Evolutionary conservation across 495 filamentous ascomycete species (phyloP).

Genomic region (Hyaloscypha bicolor): DNA sequence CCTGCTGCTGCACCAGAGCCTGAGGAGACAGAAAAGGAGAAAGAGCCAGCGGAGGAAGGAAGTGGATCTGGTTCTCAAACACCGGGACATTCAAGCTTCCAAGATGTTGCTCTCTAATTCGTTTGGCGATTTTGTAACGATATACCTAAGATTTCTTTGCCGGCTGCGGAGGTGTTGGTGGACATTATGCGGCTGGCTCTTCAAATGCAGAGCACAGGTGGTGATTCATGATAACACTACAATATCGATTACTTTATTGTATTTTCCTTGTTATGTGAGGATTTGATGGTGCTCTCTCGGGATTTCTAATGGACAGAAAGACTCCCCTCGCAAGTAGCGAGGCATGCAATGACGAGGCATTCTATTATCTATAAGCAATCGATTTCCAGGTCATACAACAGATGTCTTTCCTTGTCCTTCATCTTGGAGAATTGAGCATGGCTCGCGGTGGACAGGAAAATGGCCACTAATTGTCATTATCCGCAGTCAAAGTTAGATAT

Average conservation of each 20-base stretch:
- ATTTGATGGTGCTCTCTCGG: too few relatives aligned
- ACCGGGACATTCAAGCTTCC: constrained; percentile 45
- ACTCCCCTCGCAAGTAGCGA: too few relatives aligned
- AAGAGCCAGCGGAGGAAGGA: constrained; percentile 28
- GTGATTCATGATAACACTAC: neutral
- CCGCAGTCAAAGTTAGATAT: too few relatives aligned
- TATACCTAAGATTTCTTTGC: neutral
- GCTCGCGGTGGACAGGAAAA: too few relatives aligned
- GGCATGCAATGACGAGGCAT: too few relatives aligned
- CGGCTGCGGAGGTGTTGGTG: neutral
- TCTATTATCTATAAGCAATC: too few relatives aligned
- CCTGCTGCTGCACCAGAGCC: constrained; percentile 16
- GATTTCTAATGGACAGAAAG: too few relatives aligned
- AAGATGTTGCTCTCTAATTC: constrained; percentile 53
- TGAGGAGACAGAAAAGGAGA: constrained; percentile 37
- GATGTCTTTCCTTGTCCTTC: too few relatives aligned
- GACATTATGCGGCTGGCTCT: neutral
- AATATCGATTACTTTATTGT: neutral
- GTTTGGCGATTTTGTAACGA: constrained; percentile 1
- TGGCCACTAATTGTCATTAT: too few relatives aligned
- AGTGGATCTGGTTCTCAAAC: constrained; percentile 26
- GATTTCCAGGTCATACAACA: too few relatives aligned
- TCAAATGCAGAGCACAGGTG: neutral
- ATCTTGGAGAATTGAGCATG: too few relatives aligned
- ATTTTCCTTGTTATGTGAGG: neutral